Percentiles rank a stretch among this genome's conserved stretches.
Conservation (phyloP, 2,329 filamentous ascomycete species). For the Aspergillus sp. region DNA sequence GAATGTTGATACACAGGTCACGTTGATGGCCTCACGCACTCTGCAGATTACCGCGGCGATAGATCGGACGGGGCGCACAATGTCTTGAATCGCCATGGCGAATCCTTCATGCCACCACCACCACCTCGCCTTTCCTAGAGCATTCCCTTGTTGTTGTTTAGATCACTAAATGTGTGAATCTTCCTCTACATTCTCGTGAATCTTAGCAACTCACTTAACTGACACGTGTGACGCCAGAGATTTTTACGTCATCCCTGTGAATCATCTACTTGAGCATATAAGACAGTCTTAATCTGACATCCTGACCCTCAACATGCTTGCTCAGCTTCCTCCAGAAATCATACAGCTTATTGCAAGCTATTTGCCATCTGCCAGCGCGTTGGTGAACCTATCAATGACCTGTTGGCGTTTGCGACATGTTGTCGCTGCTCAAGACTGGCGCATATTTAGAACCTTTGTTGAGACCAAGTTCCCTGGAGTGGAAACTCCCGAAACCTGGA, state of each 20-base stretch:
- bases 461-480: constrained; percentile 52
- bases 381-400: constrained; percentile 49
- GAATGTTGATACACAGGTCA: not conserved
- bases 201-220: not conserved
- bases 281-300: not conserved
- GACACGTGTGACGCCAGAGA: not conserved
- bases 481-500: constrained; percentile 46
- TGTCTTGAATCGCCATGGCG: not conserved
- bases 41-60: constrained; percentile 7
- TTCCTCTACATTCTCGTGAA: not conserved
- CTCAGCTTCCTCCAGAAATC: constrained; percentile 46
- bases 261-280: not conserved
- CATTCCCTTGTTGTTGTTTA: not conserved
- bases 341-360: constrained; percentile 44
- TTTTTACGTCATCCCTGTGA: constrained; percentile 1
- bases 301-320: constrained; percentile 28
- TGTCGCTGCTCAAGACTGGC: constrained; percentile 52
- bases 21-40: not conserved
- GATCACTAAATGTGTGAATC: not conserved
- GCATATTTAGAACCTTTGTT: constrained; percentile 50
- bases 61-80: constrained; percentile 5
- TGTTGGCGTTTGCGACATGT: constrained; percentile 50
- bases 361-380: constrained; percentile 49
- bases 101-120: not conserved
- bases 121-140: not conserved